Evolutionary conservation across 208 protist species (phyloP).

Genomic region (Novymonas esmeraldas): DNA sequence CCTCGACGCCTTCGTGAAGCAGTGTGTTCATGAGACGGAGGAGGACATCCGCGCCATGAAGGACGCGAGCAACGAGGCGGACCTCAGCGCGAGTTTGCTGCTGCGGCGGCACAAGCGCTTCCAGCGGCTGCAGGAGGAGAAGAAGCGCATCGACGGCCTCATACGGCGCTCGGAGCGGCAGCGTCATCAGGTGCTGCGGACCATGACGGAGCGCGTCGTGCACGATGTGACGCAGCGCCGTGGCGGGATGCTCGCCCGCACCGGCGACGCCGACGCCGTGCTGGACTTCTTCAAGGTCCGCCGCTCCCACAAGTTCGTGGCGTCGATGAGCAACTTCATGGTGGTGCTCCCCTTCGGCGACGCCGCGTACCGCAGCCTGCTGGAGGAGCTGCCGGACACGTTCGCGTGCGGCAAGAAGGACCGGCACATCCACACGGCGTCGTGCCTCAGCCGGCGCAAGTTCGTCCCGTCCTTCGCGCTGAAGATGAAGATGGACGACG

Average conservation of each 20-base stretch:
- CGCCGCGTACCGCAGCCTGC: constrained; percentile 67
- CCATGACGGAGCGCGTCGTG: constrained; percentile 55
- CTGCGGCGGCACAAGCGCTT: constrained; percentile 63
- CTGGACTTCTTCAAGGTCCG: constrained; percentile 40
- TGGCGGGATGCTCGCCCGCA: constrained; percentile 16
- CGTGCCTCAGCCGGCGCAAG: constrained; percentile 55
- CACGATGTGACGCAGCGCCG: constrained; percentile 37
- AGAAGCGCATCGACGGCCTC: constrained; percentile 53
- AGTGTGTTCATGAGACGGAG: constrained; percentile 72
- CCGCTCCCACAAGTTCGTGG: constrained; percentile 55
- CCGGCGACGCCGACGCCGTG: constrained; percentile 18
- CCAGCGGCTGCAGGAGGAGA: constrained; percentile 51
- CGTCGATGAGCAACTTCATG: constrained; percentile 68
- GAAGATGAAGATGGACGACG: constrained; percentile 62
- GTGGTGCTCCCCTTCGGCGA: constrained; percentile 87
- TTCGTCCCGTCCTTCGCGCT: constrained; percentile 85
- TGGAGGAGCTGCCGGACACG: constrained; percentile 61
- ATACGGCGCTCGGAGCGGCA: constrained; percentile 45
- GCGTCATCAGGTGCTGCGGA: constrained; percentile 39
- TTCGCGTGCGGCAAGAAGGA: constrained; percentile 51
- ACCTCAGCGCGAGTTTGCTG: constrained; percentile 32
- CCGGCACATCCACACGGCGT: constrained; percentile 44
- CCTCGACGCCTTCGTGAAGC: constrained; percentile 54
- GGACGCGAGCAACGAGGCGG: constrained; percentile 27
- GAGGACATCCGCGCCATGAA: constrained; percentile 61